Evolutionary conservation across 176 grass and related monocot genomes (phyloP).

Genomic region (Oryza australiensis): DNA sequence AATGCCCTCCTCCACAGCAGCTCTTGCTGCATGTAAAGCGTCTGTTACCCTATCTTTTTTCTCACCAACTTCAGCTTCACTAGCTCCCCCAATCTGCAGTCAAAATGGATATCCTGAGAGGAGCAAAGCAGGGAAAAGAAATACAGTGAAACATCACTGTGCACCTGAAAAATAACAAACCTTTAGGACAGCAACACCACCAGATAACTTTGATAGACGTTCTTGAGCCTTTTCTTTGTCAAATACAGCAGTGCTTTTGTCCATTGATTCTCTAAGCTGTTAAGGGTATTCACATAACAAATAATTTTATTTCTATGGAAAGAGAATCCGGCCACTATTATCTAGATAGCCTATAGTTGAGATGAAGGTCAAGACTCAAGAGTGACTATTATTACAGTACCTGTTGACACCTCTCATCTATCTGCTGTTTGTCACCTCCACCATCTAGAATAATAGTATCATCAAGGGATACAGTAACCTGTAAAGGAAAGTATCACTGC

Average conservation of each 20-base stretch:
- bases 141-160: neutral
- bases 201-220: slow-evolving; percentile 89
- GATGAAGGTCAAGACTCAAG: neutral
- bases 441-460: slow-evolving; percentile 84
- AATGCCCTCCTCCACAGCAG: slow-evolving; percentile 90
- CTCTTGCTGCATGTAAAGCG: slow-evolving; percentile 83
- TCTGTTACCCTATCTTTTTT: slow-evolving; percentile 96
- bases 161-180: slow-evolving; percentile 51
- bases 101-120: slow-evolving; percentile 10
- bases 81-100: slow-evolving; percentile 87
- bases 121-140: slow-evolving; percentile 8
- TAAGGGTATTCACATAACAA: slow-evolving; percentile 26
- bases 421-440: slow-evolving; percentile 72
- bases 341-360: neutral
- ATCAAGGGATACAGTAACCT: slow-evolving; percentile 92
- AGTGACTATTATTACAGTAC: slow-evolving; percentile 38
- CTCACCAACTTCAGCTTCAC: slow-evolving; percentile 91
- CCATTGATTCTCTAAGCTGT: slow-evolving; percentile 84
- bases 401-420: slow-evolving; percentile 83
- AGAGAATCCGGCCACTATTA: slow-evolving; percentile 13
- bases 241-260: slow-evolving; percentile 76
- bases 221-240: slow-evolving; percentile 98
- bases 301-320: slow-evolving; percentile 11
- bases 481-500: slow-evolving; percentile 38
- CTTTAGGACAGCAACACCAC: slow-evolving; percentile 86